Percentiles rank a stretch among this genome's conserved stretches.
Conservation (phyloP, 805 yeast species). For the Osmozyma mogii region DNA sequence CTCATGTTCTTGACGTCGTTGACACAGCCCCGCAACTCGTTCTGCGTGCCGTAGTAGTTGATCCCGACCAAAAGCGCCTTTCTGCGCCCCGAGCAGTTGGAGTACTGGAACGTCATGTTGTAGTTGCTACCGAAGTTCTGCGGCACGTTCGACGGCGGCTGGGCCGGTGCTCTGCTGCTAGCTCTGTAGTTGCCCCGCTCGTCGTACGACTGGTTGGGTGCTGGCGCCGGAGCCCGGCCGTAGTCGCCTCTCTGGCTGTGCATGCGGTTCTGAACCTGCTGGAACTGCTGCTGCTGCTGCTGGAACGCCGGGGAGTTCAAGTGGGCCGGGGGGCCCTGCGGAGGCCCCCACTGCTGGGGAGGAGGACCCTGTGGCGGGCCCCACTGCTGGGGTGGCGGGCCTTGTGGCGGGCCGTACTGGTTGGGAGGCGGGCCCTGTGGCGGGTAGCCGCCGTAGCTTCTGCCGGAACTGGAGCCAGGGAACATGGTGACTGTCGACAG, state of each 20-base stretch:
- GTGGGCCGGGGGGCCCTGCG: constrained; percentile 1
- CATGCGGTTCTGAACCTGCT: constrained; percentile 4
- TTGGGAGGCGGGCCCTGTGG: constrained; percentile 11
- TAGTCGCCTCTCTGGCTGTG: constrained; percentile 6
- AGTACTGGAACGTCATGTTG: constrained; percentile 36
- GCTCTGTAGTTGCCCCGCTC: not conserved
- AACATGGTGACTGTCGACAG: constrained; percentile 12
- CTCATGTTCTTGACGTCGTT: constrained; percentile 61
- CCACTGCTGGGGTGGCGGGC: constrained; percentile 13
- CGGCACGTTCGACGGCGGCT: constrained; percentile 5
- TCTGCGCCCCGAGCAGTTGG: constrained; percentile 61
- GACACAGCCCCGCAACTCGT: constrained; percentile 67
- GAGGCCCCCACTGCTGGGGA: constrained; percentile 10
- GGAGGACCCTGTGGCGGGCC: constrained; percentile 3
- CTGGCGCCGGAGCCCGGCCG: constrained; percentile 11
- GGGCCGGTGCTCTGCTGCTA: too few species aligned
- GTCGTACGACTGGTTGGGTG: constrained; percentile 7
- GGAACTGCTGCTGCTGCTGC: constrained; percentile 11
- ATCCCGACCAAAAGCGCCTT: constrained; percentile 76
- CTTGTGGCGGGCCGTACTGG: constrained; percentile 9
- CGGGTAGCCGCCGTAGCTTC: constrained; percentile 16
- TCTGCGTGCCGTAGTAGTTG: constrained; percentile 61
- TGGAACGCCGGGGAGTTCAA: constrained; percentile 13
- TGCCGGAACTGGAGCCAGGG: constrained; percentile 11
- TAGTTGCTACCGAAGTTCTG: constrained; percentile 12